These are phyloP conservation scores for Suillus americanus DNA, from an alignment of 768 basidiomycete species.

Conservation along the genomic window DNA sequence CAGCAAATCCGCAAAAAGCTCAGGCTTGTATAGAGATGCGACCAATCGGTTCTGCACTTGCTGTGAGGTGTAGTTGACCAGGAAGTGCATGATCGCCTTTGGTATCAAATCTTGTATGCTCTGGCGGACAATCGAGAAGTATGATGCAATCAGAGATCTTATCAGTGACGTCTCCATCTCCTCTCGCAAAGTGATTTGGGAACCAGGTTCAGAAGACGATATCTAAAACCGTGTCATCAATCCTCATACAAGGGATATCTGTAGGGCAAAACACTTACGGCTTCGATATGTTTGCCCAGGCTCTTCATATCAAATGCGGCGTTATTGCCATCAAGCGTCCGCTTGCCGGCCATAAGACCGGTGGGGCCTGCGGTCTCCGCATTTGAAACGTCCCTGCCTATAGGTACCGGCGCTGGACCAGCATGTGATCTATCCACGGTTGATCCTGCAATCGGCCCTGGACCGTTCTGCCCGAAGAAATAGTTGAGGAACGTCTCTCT, in stretches of 20 bases:
- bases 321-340: conserved; percentile 68
- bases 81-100: conserved; percentile 97
- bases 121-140: conserved; percentile 95
- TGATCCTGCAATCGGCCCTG: conserved; percentile 66
- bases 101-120: conserved; percentile 96
- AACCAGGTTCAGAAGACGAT: conserved; percentile 54
- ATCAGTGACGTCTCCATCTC: conserved; percentile 97
- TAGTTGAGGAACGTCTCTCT: conserved; percentile 95
- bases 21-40: conserved; percentile 92
- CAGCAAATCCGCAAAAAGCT: conserved; percentile 85
- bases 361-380: conserved; percentile 49
- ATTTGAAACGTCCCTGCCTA: conserved; percentile 66
- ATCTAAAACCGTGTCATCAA: conserved; percentile 36
- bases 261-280: conserved; percentile 56
- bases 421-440: conserved; percentile 42
- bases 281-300: conserved; percentile 94
- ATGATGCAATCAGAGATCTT: conserved; percentile 90
- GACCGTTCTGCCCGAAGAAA: conserved; percentile 92
- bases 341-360: conserved; percentile 68
- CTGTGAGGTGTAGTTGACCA: conserved; percentile 96
- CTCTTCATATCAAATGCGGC: conserved; percentile 99
- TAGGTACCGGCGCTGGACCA: conserved; percentile 38
- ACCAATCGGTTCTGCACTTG: conserved; percentile 96
- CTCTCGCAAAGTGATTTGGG: conserved; percentile 74
- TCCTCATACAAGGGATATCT: conserved; percentile 7